These are phyloP conservation scores for Aspergillus oerlinghausenensis DNA, from an alignment of 2,329 filamentous ascomycete genomes.

Conservation along the genomic window DNA sequence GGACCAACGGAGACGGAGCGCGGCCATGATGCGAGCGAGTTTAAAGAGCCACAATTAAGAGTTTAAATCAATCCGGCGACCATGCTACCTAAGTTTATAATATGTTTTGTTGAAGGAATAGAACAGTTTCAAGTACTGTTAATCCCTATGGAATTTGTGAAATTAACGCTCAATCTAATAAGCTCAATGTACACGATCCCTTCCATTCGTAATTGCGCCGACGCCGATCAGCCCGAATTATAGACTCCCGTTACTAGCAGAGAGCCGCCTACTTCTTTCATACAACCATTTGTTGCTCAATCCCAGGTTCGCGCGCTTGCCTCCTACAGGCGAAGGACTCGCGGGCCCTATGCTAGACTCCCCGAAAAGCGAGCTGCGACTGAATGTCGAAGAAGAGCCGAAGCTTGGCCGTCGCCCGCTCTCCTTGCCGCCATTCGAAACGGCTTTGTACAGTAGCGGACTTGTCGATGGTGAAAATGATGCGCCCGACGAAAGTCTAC, in stretches of 20 bases:
- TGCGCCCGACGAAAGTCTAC: constrained; percentile 38
- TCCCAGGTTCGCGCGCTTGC: constrained; percentile 68
- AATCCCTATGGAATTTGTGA: background rate
- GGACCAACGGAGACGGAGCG: constrained; percentile 10
- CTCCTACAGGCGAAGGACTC: constrained; percentile 62
- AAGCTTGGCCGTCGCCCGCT: constrained; percentile 47
- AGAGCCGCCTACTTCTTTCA: constrained; percentile 60
- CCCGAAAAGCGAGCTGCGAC: constrained; percentile 30
- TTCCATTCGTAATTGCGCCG: constrained; percentile 7
- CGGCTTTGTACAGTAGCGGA: constrained; percentile 64
- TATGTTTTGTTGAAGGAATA: background rate
- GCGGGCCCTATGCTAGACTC: constrained; percentile 53
- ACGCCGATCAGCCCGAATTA: constrained; percentile 15
- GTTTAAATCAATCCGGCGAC: background rate
- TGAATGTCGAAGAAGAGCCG: constrained; percentile 47
- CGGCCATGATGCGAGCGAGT: background rate
- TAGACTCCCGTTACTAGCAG: constrained; percentile 34
- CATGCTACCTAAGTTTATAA: background rate
- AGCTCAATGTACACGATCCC: constrained; percentile 15
- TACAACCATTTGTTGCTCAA: constrained; percentile 95
- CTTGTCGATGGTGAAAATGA: constrained; percentile 53
- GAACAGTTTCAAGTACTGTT: background rate
- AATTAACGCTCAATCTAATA: constrained; percentile 9
- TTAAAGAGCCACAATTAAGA: background rate
- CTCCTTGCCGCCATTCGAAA: constrained; percentile 43